Percentiles rank a stretch among this genome's conserved stretches.
Conservation (phyloP, 495 filamentous ascomycete species). For the Corynascus novoguineensis region DNA sequence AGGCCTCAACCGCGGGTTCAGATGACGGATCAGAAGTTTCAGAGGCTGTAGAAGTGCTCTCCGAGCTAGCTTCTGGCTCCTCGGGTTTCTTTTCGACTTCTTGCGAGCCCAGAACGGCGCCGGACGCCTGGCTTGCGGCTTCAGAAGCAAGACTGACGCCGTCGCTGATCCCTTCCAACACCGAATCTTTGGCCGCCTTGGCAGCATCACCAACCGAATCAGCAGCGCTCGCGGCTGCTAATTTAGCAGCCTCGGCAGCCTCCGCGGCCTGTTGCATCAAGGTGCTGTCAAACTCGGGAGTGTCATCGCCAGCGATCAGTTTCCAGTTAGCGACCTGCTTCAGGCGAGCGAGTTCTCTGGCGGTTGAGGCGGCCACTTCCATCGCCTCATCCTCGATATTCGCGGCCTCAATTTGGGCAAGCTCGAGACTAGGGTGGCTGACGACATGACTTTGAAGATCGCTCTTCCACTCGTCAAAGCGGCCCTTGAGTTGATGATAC, state of each 20-base stretch:
- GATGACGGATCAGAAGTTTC: slow-evolving; percentile 3
- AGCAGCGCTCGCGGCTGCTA: slow-evolving; percentile 18
- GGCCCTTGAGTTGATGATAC: slow-evolving; percentile 77
- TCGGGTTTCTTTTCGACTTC: slow-evolving; percentile 1
- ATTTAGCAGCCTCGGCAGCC: slow-evolving; percentile 28
- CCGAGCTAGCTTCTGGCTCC: slow-evolving; percentile 16
- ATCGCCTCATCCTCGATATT: slow-evolving; percentile 72
- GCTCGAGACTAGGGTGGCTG: slow-evolving; percentile 63
- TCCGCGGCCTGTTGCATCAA: slow-evolving; percentile 41
- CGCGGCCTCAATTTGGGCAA: slow-evolving; percentile 62
- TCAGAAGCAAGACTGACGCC: slow-evolving; percentile 16
- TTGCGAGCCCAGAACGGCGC: background rate
- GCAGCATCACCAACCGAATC: slow-evolving; percentile 10
- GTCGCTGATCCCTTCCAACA: slow-evolving; percentile 22
- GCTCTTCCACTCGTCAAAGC: slow-evolving; percentile 79
- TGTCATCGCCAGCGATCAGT: slow-evolving; percentile 65
- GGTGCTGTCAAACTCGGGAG: slow-evolving; percentile 63
- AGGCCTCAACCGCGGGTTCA: slow-evolving; percentile 9
- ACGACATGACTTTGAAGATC: slow-evolving; percentile 68
- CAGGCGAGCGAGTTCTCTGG: slow-evolving; percentile 73
- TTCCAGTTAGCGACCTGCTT: slow-evolving; percentile 88
- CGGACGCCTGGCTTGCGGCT: slow-evolving; percentile 11
- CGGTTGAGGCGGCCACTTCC: slow-evolving; percentile 69
- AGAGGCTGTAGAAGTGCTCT: slow-evolving; percentile 4
- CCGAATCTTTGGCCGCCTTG: slow-evolving; percentile 14